Conservation (phyloP, 495 filamentous ascomycete genomes). For the Cetradonia linearis region DNA sequence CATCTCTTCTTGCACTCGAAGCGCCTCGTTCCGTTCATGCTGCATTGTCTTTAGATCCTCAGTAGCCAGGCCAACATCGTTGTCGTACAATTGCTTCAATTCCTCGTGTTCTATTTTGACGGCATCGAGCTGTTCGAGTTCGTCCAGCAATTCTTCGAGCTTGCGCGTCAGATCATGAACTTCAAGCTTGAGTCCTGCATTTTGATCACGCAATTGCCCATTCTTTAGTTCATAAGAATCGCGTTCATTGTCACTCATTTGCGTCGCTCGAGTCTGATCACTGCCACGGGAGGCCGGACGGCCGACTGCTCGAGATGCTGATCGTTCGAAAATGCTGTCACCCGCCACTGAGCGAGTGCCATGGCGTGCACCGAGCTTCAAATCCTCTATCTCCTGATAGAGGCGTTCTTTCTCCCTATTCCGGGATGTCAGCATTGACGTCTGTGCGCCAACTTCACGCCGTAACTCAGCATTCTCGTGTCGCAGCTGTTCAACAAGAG, state of each 20-base stretch:
- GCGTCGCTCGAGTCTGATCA: slow-evolving; percentile 55
- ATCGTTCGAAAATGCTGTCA: slow-evolving; percentile 87
- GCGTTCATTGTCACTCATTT: slow-evolving; percentile 66
- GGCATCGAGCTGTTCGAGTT: slow-evolving; percentile 53
- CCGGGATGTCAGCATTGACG: slow-evolving; percentile 92
- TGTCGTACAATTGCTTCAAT: slow-evolving; percentile 53
- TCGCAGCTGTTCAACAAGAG: slow-evolving; percentile 68
- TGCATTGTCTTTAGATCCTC: slow-evolving; percentile 75
- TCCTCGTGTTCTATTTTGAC: slow-evolving; percentile 49
- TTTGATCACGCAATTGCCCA: slow-evolving; percentile 72
- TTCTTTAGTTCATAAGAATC: slow-evolving; percentile 78
- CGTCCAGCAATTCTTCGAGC: slow-evolving; percentile 55
- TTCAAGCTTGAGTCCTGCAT: slow-evolving; percentile 72
- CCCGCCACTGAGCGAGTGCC: slow-evolving; percentile 56
- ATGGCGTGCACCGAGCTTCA: slow-evolving; percentile 76
- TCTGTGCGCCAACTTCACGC: slow-evolving; percentile 88
- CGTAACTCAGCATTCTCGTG: slow-evolving; percentile 89
- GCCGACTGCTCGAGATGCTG: slow-evolving; percentile 72
- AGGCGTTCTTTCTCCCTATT: slow-evolving; percentile 91
- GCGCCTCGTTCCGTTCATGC: slow-evolving; percentile 75
- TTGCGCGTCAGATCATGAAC: slow-evolving; percentile 72
- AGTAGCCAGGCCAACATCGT: slow-evolving; percentile 63
- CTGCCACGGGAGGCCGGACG: slow-evolving; percentile 64
- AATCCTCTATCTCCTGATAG: slow-evolving; percentile 92
- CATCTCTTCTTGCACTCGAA: slow-evolving; percentile 65